These are phyloP conservation scores for Mucor piriformis DNA, from an alignment of 371 early-diverging fungal genomes.

Conservation along the genomic window DNA sequence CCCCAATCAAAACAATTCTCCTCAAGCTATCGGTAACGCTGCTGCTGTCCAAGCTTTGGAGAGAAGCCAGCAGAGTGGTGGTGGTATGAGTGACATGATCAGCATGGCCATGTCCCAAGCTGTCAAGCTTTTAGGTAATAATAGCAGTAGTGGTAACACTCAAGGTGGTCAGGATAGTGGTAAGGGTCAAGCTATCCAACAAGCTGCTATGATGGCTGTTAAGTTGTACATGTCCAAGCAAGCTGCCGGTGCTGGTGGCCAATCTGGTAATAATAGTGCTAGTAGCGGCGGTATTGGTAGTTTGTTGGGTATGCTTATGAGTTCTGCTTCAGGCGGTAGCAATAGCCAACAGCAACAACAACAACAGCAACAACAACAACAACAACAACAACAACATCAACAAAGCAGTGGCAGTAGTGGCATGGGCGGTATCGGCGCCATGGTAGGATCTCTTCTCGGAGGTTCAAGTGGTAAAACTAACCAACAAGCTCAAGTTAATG, in stretches of 20 bases:
- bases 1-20: conserved; percentile 20
- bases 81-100: conserved; percentile 45
- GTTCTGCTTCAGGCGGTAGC: conserved; percentile 21
- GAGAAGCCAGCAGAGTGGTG: conserved; percentile 31
- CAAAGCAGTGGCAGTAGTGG: neutral
- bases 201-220: conserved; percentile 55
- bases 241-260: conserved; percentile 20
- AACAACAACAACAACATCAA: conserved; percentile 14
- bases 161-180: neutral
- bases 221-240: conserved; percentile 55
- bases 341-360: conserved; percentile 16
- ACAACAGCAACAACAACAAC: conserved; percentile 19
- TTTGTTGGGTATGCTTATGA: conserved; percentile 36
- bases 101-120: conserved; percentile 60
- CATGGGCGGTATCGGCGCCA: conserved; percentile 30
- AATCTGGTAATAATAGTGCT: conserved; percentile 13
- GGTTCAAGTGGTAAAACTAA: conserved; percentile 10
- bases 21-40: conserved; percentile 54
- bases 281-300: conserved; percentile 31
- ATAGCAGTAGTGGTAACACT: conserved; percentile 13
- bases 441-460: conserved; percentile 31
- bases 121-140: conserved; percentile 46
- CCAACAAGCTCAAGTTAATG: conserved; percentile 23
- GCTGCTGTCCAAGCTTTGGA: conserved; percentile 56
- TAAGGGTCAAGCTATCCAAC: conserved; percentile 45